A percentile compares a stretch with the other conserved stretches of the same genome.
These are phyloP conservation scores for Clonostachys byssicola DNA, from an alignment of 2,329 filamentous ascomycete species.

Conservation along the genomic window DNA sequence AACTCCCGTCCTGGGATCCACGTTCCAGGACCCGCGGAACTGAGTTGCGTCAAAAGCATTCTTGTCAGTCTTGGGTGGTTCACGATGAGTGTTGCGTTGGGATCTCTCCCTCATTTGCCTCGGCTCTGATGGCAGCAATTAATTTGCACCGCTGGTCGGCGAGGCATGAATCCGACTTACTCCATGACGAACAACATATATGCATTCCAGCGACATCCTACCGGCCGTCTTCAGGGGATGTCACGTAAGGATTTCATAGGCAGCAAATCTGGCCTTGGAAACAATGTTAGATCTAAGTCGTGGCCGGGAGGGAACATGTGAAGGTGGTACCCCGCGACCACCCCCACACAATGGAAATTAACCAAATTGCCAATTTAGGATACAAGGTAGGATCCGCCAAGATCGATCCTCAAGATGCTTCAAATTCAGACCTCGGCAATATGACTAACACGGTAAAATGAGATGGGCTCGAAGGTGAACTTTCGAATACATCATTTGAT, in stretches of 20 bases:
- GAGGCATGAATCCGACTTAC: constrained; percentile 42
- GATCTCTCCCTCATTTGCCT: background rate
- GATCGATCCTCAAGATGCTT: too few relatives aligned
- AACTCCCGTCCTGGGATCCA: constrained; percentile 73
- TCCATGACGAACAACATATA: constrained; percentile 72
- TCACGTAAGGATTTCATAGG: background rate
- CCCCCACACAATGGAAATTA: too few relatives aligned
- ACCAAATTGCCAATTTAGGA: too few relatives aligned
- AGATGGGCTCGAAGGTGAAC: too few relatives aligned
- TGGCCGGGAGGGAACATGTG: too few relatives aligned
- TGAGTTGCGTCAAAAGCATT: constrained; percentile 25
- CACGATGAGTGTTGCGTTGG: background rate
- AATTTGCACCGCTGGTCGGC: constrained; percentile 1
- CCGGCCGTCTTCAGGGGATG: background rate
- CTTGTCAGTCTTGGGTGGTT: background rate
- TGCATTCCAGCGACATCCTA: constrained; percentile 62
- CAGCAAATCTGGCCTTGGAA: background rate
- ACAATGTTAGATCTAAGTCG: background rate
- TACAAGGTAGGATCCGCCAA: too few relatives aligned
- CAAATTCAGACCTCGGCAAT: too few relatives aligned
- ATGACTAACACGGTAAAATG: too few relatives aligned
- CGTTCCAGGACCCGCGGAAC: constrained; percentile 89
- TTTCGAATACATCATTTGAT: too few relatives aligned
- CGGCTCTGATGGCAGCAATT: background rate
- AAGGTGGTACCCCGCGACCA: too few relatives aligned